phyloP scores from a whole-genome alignment of 768 basidiomycete species.

The Tulasnella sp. region DNA sequence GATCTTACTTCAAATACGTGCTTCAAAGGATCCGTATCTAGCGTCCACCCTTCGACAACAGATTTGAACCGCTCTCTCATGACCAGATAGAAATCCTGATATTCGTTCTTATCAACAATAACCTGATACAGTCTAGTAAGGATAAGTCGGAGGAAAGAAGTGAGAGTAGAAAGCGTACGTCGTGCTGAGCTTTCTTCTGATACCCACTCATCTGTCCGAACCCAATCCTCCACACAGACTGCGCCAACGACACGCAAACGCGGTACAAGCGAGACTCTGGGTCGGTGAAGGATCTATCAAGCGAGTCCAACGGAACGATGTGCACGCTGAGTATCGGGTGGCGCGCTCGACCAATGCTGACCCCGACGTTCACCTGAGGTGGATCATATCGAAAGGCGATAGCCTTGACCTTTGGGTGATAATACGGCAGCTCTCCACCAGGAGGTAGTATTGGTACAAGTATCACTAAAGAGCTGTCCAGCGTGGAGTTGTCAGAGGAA shows the following conservation, averaged over 20 bases:
- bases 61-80: constrained; percentile 80
- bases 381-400: constrained; percentile 69
- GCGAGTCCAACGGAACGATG: constrained; percentile 30
- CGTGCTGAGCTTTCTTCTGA: constrained; percentile 77
- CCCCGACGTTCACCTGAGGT: constrained; percentile 21
- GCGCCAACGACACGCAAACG: constrained; percentile 68
- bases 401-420: constrained; percentile 73
- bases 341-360: not conserved
- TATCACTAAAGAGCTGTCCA: constrained; percentile 22
- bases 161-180: constrained; percentile 28
- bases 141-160: not conserved
- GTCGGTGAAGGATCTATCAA: constrained; percentile 27
- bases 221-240: constrained; percentile 78
- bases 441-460: constrained; percentile 27
- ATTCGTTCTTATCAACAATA: constrained; percentile 42
- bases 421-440: constrained; percentile 59
- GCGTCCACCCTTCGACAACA: constrained; percentile 62
- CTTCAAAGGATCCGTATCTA: constrained; percentile 76
- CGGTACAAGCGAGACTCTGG: constrained; percentile 59
- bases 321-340: constrained; percentile 35
- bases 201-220: constrained; percentile 75
- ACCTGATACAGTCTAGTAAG: not conserved
- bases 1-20: constrained; percentile 75
- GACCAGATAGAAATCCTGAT: constrained; percentile 82
- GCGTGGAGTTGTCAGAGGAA: constrained; percentile 19